phyloP scores from a whole-genome alignment of 2,329 filamentous ascomycete species.

The Fonsecaea monophora region DNA sequence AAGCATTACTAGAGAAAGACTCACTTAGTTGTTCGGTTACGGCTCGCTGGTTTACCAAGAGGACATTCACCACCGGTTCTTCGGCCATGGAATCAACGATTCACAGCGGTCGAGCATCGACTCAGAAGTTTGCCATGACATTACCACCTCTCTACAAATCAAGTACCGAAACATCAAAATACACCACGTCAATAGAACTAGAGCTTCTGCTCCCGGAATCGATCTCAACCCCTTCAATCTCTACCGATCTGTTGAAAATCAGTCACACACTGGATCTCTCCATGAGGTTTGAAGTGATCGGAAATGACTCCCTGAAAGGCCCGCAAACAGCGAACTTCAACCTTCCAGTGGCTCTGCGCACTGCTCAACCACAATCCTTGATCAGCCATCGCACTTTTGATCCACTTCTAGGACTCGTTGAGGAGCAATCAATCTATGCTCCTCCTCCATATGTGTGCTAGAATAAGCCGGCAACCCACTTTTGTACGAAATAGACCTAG shows the following conservation, averaged over 20 bases:
- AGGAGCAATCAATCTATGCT: constrained; percentile 24
- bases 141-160: constrained; percentile 32
- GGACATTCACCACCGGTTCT: constrained; percentile 29
- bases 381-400: constrained; percentile 23
- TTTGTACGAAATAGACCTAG: background rate
- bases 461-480: background rate
- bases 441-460: constrained; percentile 35
- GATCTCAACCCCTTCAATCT: constrained; percentile 30
- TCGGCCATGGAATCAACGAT: constrained; percentile 23
- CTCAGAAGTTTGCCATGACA: constrained; percentile 25
- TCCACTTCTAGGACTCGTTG: constrained; percentile 28
- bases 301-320: constrained; percentile 10
- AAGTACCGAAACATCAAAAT: constrained; percentile 17
- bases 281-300: constrained; percentile 27
- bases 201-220: constrained; percentile 36
- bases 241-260: constrained; percentile 29
- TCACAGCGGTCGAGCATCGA: constrained; percentile 26
- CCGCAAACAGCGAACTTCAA: constrained; percentile 24
- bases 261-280: constrained; percentile 30
- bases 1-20: constrained; percentile 6
- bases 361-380: constrained; percentile 20
- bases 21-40: constrained; percentile 28
- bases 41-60: constrained; percentile 31
- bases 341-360: constrained; percentile 28
- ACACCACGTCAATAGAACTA: constrained; percentile 30